Base-by-base conservation (phyloP, 129 eudicot species). In the Flaveria robusta region DNA sequence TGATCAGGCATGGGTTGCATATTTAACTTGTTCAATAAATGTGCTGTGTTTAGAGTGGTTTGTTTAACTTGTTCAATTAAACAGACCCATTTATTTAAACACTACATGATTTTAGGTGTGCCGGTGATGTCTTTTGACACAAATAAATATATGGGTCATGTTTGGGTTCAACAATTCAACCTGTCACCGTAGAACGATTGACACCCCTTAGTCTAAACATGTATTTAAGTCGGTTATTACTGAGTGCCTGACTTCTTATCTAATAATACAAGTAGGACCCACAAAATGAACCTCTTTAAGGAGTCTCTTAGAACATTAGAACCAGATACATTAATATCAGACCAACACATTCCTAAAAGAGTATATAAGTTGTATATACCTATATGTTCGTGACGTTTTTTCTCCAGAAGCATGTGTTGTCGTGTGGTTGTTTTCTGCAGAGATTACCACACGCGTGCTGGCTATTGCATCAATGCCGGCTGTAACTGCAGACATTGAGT, bases 391-490 rank as follows among this genome's bases (percentile, higher is more conserved):
- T 5, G 64, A 75, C 15, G 84, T 46, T 22, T 77, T 52, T 72
- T 87, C 74, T 74, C 96, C 98, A 24, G 70, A 51, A 20, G 96
- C 87, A 74, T 86, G 88, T 29, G 90, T 89, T 66, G 93, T 9
- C 31, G 83, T 70, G 45, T 80, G 69, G 62, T 82, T 24, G 15
- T 71, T 70, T 47, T 92, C 92, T 26, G 55, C 87, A 8, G 88
- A 74, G 46, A 92, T 81, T 24, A 88, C 76, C 55, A 92, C 98
- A 47, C 89, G 83, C 12, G 98, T 92, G 70, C 90, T 80, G 52
- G 96, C 93, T 42, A 92, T 81, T 14, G 98, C 98, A 78, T 94
- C 97, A 66, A 94, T 94, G 74, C 98, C 97, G 78, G 77, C 93
- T 56, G 97, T 94, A 34, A 94, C 97, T 13, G 88, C 93, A 66